Percentiles rank a stretch among this genome's conserved stretches.
Conservation (phyloP, 768 basidiomycete species). For the Cubamyces sp. region DNA sequence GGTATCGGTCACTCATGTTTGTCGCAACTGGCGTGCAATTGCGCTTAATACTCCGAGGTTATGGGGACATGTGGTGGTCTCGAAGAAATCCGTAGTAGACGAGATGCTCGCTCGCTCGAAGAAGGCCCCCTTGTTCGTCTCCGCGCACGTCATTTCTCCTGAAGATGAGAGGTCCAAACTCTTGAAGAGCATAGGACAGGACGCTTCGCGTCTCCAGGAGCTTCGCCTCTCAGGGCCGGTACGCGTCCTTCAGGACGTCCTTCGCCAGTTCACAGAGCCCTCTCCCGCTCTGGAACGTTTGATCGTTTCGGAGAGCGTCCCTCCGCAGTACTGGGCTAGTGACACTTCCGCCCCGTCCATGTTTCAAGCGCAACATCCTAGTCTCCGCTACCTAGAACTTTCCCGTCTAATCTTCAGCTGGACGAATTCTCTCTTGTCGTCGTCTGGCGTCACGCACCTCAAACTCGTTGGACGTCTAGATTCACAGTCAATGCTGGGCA, state of each 20-base stretch:
- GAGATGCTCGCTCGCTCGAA: constrained; percentile 10
- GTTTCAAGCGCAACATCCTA: neutral
- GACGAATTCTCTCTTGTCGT: neutral
- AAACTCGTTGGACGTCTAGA: neutral
- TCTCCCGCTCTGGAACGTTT: constrained; percentile 2
- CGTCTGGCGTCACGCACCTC: constrained; percentile 6
- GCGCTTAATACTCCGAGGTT: constrained; percentile 15
- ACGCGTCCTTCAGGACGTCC: neutral
- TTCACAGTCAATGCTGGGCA: constrained; percentile 1
- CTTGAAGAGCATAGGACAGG: neutral
- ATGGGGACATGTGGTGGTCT: constrained; percentile 16
- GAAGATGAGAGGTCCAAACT: neutral
- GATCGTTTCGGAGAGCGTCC: neutral
- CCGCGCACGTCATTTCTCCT: neutral
- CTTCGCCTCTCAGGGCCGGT: constrained; percentile 3
- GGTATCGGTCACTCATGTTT: constrained; percentile 14
- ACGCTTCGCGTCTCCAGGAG: constrained; percentile 8
- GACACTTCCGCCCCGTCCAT: neutral
- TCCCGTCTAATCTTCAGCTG: constrained; percentile 3
- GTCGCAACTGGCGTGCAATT: constrained; percentile 13
- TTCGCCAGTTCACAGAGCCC: neutral
- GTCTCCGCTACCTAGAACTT: constrained; percentile 9
- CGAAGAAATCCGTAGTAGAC: neutral
- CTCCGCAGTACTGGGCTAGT: neutral
- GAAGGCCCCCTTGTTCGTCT: constrained; percentile 16